Evolutionary conservation across 345 rosid species (phyloP), one percentile per base, ranked within the genome.

Genomic region (Ceriops zippeliana): DNA sequence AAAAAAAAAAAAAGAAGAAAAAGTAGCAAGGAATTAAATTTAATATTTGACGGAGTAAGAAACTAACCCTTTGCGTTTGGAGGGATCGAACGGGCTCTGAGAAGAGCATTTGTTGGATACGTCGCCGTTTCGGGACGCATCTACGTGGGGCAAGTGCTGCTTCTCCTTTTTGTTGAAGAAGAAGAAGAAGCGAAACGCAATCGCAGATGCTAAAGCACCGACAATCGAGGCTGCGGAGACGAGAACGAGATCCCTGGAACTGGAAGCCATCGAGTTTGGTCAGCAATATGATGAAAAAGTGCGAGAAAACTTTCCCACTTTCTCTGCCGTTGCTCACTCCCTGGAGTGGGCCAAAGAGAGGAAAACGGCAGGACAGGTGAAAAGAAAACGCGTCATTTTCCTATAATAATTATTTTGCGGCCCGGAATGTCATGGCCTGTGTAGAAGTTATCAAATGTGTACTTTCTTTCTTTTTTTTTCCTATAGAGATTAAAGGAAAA

Each of bases 61-160:
- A 57, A 84, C 87, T 20, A 62, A 93, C 96, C 90, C 89, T 30
- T 86, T 81, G 66, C 98, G 91, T 64, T 93, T 93, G 26, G 86
- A 76, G 30, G 96, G 86, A 74, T 90, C 91, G 58, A 79, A 91
- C 46, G 96, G 97, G 77, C 82, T 81, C 75, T 32, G 77, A 61
- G 62, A 59, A 13, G 85, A 73, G 34, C 79, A 52, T 71, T 68
- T 77, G 70, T 70, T 68, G 11, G 89, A 65, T 68, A 72, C 47
- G 67, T 9, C 76, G 42, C 81, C 76, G 79, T 86, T 78, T 35
- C 32, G 67, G 0, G 78, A 34, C 20, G 87, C 73, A 46, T 51
- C 56, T 54, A 38, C 20, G 63, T 24, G 84, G 52, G 79, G 63
- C 26, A 64, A 59, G 56, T 35, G 70, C 65, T 28, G 75, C 46